phyloP scores from a whole-genome alignment of 768 basidiomycete genomes.

The Suillus clintonianus region DNA sequence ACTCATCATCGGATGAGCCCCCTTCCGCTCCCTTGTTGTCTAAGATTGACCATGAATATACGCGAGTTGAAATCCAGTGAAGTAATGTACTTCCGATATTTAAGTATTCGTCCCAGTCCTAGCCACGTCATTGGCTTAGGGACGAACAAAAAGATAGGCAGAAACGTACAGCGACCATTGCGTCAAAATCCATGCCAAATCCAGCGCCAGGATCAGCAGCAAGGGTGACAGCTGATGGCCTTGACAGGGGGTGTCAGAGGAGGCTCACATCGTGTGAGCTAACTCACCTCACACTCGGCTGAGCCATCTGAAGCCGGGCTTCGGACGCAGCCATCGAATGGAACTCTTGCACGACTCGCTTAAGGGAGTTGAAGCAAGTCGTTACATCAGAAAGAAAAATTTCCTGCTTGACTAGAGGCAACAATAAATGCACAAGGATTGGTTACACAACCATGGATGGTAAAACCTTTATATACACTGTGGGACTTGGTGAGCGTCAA shows the following conservation, averaged over 20 bases:
- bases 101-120: slow-evolving; percentile 69
- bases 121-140: background rate
- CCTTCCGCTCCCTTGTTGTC: slow-evolving; percentile 14
- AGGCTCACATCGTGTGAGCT: background rate
- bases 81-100: slow-evolving; percentile 45
- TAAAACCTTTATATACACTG: slow-evolving; percentile 52
- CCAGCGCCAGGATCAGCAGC: slow-evolving; percentile 50
- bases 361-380: slow-evolving; percentile 72
- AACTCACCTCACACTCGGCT: slow-evolving; percentile 62
- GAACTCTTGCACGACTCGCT: slow-evolving; percentile 75
- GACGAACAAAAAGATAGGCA: background rate
- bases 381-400: slow-evolving; percentile 81
- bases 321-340: slow-evolving; percentile 46
- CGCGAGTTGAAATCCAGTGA: slow-evolving; percentile 1
- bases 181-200: slow-evolving; percentile 62
- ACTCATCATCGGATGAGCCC: slow-evolving; percentile 50
- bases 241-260: slow-evolving; percentile 21
- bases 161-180: slow-evolving; percentile 57
- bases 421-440: background rate
- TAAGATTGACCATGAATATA: background rate
- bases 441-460: background rate
- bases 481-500: slow-evolving; percentile 5
- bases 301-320: slow-evolving; percentile 69
- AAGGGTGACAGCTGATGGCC: slow-evolving; percentile 53
- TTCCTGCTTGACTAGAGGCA: slow-evolving; percentile 72